Evolutionary conservation across 1,284 basidiomycete genomes (phyloP).

Genomic region (Mycocalia duriaeana): DNA sequence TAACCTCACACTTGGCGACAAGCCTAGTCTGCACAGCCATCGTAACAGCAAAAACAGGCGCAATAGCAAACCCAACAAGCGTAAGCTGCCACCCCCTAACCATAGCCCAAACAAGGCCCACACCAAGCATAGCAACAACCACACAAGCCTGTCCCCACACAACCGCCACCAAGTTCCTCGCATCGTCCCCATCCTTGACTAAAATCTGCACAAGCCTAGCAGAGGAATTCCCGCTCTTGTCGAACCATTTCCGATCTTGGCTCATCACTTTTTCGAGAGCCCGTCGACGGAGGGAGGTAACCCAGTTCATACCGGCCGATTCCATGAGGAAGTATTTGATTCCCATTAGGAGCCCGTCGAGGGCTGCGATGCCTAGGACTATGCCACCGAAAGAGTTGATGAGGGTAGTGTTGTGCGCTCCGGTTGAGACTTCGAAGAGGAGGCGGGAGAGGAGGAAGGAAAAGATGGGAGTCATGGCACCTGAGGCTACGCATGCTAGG

Average conservation of each 20-base stretch:
- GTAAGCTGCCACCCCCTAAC: constrained; percentile 90
- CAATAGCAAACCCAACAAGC: constrained; percentile 83
- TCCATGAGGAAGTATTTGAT: constrained; percentile 5
- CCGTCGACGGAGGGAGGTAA: constrained; percentile 43
- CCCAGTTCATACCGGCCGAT: background rate
- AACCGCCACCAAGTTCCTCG: constrained; percentile 71
- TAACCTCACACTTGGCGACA: constrained; percentile 67
- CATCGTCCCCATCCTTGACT: constrained; percentile 91
- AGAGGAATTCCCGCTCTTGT: constrained; percentile 54
- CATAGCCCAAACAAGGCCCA: constrained; percentile 88
- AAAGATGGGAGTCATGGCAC: constrained; percentile 83
- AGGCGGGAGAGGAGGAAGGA: constrained; percentile 84
- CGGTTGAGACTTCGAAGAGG: constrained; percentile 74
- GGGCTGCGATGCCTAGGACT: constrained; percentile 67
- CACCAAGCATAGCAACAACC: constrained; percentile 74
- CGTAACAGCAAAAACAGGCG: constrained; percentile 75
- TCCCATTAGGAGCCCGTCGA: constrained; percentile 74
- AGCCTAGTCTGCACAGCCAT: constrained; percentile 73
- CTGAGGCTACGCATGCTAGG: constrained; percentile 60
- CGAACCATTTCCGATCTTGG: constrained; percentile 93
- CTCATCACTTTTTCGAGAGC: constrained; percentile 7
- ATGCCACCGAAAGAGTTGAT: constrained; percentile 70
- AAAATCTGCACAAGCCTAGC: constrained; percentile 72
- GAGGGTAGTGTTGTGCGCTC: constrained; percentile 53
- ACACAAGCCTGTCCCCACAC: constrained; percentile 73